Evolutionary conservation across 257 asterid species (phyloP).

Genomic region (Eucommia ulmoides): DNA sequence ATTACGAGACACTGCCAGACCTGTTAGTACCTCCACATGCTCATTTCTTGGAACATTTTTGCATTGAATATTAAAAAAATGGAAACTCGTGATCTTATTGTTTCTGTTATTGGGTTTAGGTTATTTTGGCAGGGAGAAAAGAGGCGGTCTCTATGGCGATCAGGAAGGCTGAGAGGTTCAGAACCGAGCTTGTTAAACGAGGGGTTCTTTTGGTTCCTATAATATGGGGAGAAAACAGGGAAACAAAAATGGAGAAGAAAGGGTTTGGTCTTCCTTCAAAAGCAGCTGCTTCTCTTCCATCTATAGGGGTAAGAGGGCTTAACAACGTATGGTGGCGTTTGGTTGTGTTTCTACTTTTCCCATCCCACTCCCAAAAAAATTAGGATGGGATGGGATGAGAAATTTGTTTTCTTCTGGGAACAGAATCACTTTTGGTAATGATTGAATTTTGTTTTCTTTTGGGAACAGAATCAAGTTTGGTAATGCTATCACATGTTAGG

Average conservation of each 20-base stretch:
- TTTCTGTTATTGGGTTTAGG: no score
- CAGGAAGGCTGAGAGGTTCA: conserved; percentile 75
- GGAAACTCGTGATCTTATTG: background rate
- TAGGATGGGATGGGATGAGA: no score
- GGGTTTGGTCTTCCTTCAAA: conserved; percentile 81
- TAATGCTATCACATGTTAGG: no score
- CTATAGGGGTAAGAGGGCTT: conserved; percentile 85
- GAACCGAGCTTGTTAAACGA: conserved; percentile 67
- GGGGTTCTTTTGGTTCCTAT: conserved; percentile 84
- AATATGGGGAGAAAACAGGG: conserved; percentile 66
- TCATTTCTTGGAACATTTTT: background rate
- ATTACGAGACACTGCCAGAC: conserved; percentile 83
- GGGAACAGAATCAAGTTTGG: no score
- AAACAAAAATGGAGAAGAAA: conserved; percentile 47
- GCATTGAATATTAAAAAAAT: background rate
- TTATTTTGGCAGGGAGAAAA: conserved; percentile 81
- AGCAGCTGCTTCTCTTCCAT: conserved; percentile 72
- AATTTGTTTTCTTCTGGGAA: no score
- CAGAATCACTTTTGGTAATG: no score
- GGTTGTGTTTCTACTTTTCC: no score
- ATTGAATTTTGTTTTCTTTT: no score
- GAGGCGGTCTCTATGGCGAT: conserved; percentile 66
- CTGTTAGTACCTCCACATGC: conserved; percentile 49
- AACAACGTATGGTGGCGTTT: no score
- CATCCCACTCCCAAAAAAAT: no score